Base-by-base conservation (phyloP, 2,329 filamentous ascomycete species). In the Neocucurbitaria cava region DNA sequence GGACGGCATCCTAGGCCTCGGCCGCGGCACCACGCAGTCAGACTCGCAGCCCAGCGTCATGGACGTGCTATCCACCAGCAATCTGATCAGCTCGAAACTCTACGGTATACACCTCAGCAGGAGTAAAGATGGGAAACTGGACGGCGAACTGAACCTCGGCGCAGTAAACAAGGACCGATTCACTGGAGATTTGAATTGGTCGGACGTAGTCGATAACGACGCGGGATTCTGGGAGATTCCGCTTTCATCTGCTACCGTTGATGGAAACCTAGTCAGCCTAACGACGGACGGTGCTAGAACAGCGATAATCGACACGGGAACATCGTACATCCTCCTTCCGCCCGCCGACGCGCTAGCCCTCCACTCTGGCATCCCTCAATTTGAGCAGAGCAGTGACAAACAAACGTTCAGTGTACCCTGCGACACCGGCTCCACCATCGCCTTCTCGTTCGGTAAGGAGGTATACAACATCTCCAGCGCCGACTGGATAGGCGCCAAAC, bases 1-100 rank as follows among this genome's bases (percentile, higher is more conserved):
- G 75, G 92, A 96, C 72, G 92, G 92, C 21, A 96, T 96, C 44
- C 78, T 96, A 2, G 92, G 92, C 3, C 78, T 96, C 21, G 89
- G 90, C 15, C 87, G 88, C 64, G 83, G 43, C 5, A 43, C 30
- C 13, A 13, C 83, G 2, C 79, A 78, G 31, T 83, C 72, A 3
- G 71, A 79, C 53, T 70, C 69, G 3, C 68, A 83, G 5, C 84
- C 89, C 18, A 90, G 87, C 40, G 87, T 95, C 64, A 81, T 95
- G 71, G 80, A 88, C 35, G 78, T 82, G 1, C 76, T 96, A 40
- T 78, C 80, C 15, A 67, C 82, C 1, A 79, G 83, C n/a, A 81
- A 83, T 20, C 66, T 84, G 18, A 78, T 95, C 39, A 66, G 77
- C n/a, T 72, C 84, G 5, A 92, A 90, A 69, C 73, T 94, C 18